phyloP scores from a whole-genome alignment of 139 green algal genomes.

The Yamagishiella unicocca region DNA sequence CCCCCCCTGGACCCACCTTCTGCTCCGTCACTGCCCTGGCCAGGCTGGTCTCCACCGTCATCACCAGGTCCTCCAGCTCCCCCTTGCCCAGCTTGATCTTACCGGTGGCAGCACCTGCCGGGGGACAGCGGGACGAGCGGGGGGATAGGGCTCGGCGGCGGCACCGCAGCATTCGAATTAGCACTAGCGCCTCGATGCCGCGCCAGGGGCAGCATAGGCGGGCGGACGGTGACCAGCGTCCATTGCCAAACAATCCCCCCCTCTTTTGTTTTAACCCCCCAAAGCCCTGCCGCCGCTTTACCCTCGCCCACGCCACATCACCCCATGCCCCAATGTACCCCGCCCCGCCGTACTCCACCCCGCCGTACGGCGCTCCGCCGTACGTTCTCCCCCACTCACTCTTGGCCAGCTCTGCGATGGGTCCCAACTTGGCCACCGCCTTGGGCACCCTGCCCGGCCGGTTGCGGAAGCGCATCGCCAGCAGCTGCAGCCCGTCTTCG shows the following conservation, averaged over 20 bases:
- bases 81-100: not conserved
- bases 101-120: not conserved
- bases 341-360: too few species aligned
- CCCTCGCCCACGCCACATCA: too few species aligned
- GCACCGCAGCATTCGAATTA: too few species aligned
- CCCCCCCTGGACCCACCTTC: not conserved
- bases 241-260: too few species aligned
- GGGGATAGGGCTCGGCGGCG: not conserved
- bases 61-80: slow-evolving; percentile 14
- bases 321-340: too few species aligned
- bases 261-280: too few species aligned
- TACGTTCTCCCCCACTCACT: not conserved
- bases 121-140: not conserved
- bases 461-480: slow-evolving; percentile 31
- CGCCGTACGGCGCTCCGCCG: too few species aligned
- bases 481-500: slow-evolving; percentile 16
- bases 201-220: too few species aligned
- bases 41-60: slow-evolving; percentile 8
- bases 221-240: too few species aligned
- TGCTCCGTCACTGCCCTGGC: not conserved
- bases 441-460: slow-evolving; percentile 22
- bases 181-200: too few species aligned
- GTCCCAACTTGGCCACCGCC: slow-evolving; percentile 17
- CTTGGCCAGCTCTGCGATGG: slow-evolving; percentile 38
- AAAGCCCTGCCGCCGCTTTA: too few species aligned